These are phyloP conservation scores for Fusarium avenaceum DNA, from an alignment of 2,329 filamentous ascomycete genomes.

Conservation along the genomic window DNA sequence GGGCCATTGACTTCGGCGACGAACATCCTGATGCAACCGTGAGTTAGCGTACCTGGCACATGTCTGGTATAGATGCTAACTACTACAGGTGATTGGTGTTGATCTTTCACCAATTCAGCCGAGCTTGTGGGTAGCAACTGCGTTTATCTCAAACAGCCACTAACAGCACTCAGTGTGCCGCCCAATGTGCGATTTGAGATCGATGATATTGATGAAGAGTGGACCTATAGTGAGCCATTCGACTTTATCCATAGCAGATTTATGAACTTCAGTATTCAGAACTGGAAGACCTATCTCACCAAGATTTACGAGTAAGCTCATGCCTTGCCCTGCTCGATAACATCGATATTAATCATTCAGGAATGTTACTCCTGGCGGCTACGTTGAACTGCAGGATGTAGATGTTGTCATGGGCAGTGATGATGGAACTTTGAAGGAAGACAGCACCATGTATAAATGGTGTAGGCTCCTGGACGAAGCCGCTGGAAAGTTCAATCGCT, in stretches of 20 bases:
- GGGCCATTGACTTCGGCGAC: slow-evolving; percentile 28
- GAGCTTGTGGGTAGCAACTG: not conserved
- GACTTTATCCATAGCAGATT: slow-evolving; percentile 32
- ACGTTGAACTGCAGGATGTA: slow-evolving; percentile 41
- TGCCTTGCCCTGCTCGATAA: accelerated
- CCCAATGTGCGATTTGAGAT: slow-evolving; percentile 23
- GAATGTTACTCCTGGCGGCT: slow-evolving; percentile 34
- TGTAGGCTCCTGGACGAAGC: slow-evolving; percentile 48
- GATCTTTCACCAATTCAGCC: slow-evolving; percentile 26
- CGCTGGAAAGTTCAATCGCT: slow-evolving; percentile 48
- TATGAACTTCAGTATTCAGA: slow-evolving; percentile 33
- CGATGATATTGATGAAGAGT: slow-evolving; percentile 31
- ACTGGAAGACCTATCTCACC: slow-evolving; percentile 16
- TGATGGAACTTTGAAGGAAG: slow-evolving; percentile 35
- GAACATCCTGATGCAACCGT: slow-evolving; percentile 18
- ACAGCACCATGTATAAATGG: slow-evolving; percentile 44
- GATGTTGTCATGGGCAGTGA: slow-evolving; percentile 36
- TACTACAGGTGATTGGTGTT: slow-evolving; percentile 13
- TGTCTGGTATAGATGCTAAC: not conserved
- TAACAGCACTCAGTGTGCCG: slow-evolving; percentile 10
- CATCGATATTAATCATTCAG: not conserved
- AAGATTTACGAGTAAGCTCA: slow-evolving; percentile 21
- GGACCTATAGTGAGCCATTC: slow-evolving; percentile 17
- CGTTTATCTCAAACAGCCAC: not conserved
- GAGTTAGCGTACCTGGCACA: not conserved